phyloP scores from a whole-genome alignment of 2,329 filamentous ascomycete genomes.

The Pseudovirgaria hyperparasitica region DNA sequence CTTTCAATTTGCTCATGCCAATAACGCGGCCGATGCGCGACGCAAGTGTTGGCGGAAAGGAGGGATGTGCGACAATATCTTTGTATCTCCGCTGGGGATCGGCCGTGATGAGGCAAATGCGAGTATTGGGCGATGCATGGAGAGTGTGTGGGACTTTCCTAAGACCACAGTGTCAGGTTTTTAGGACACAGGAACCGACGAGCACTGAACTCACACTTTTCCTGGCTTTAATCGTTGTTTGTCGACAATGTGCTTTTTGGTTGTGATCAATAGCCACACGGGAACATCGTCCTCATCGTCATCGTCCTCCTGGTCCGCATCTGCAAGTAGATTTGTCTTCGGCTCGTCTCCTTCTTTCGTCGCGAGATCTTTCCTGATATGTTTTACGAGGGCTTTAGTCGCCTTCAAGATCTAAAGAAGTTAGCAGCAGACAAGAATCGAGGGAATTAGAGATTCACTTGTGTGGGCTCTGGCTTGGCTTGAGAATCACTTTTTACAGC shows the following conservation, averaged over 20 bases:
- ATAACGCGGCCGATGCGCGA: constrained; percentile 49
- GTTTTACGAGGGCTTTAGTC: constrained; percentile 44
- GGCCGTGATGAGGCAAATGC: constrained; percentile 77
- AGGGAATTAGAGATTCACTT: background rate
- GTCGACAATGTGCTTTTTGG: constrained; percentile 57
- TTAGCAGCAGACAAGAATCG: too few species aligned
- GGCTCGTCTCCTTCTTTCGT: constrained; percentile 35
- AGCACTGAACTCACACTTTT: constrained; percentile 56
- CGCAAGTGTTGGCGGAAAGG: constrained; percentile 37
- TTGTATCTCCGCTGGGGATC: constrained; percentile 79
- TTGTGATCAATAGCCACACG: constrained; percentile 50
- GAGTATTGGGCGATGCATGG: constrained; percentile 46
- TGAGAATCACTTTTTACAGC: too few species aligned
- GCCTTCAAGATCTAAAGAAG: constrained; percentile 50
- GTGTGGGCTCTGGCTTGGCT: too few species aligned
- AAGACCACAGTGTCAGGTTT: background rate
- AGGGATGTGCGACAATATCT: constrained; percentile 63
- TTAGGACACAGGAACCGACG: constrained; percentile 1
- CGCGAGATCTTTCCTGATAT: constrained; percentile 39
- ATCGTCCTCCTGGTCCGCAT: constrained; percentile 33
- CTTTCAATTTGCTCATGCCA: constrained; percentile 72
- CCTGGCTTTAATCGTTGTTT: constrained; percentile 69
- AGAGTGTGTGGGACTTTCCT: constrained; percentile 2
- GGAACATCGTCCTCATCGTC: constrained; percentile 35
- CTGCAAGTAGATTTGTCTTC: constrained; percentile 42